These are phyloP conservation scores for Ocimum tenuiflorum DNA, from an alignment of 257 asterid species.

Conservation along the genomic window DNA sequence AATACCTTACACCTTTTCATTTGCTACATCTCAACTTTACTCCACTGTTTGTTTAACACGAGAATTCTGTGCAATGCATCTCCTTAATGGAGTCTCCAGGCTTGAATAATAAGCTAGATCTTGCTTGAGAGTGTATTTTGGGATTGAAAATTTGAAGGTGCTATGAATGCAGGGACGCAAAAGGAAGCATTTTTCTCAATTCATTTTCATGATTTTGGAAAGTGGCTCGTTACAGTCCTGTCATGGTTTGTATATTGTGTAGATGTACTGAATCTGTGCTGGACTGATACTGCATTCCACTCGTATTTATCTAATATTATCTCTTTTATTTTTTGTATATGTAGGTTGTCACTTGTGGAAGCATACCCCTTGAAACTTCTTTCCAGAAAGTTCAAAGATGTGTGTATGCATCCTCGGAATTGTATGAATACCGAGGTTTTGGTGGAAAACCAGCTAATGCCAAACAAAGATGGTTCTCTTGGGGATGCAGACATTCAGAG, in stretches of 20 bases:
- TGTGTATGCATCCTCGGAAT: conserved; percentile 71
- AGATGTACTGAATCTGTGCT: background rate
- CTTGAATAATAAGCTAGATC: background rate
- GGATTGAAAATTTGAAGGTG: background rate
- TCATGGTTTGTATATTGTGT: background rate
- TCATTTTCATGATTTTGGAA: conserved; percentile 6
- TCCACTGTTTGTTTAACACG: background rate
- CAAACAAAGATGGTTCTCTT: conserved; percentile 66
- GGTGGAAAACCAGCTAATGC: conserved; percentile 61
- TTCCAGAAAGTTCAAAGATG: conserved; percentile 80
- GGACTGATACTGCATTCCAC: background rate
- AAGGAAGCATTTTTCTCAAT: background rate
- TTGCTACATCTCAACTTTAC: background rate
- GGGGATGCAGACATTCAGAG: conserved; percentile 91
- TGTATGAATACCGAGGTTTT: conserved; percentile 76
- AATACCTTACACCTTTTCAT: background rate
- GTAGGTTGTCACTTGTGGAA: conserved; percentile 97
- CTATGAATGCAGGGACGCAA: background rate
- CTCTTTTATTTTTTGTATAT: background rate
- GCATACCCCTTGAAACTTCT: conserved; percentile 92
- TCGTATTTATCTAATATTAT: background rate
- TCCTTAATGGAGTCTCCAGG: background rate
- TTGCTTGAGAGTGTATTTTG: background rate
- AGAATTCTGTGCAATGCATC: background rate
- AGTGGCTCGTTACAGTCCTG: background rate